Evolutionary conservation across 2,329 filamentous ascomycete genomes (phyloP), one percentile per base, ranked within the genome.

Genomic region (Blastomyces parvus): DNA sequence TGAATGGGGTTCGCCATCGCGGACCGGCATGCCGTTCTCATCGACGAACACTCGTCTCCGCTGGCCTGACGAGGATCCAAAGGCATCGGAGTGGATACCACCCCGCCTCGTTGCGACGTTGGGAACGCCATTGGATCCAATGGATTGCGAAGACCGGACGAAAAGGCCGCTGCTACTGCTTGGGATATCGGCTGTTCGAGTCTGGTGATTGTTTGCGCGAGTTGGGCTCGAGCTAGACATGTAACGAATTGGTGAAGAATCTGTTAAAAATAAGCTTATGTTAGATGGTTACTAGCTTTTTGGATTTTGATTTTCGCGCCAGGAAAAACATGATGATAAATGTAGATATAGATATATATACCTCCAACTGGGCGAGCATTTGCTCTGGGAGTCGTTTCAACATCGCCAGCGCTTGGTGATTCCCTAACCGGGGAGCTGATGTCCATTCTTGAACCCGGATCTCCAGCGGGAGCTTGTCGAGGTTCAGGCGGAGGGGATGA

Each of bases 191-290:
- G 89, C 88, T 67, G 87, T 86, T 60, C 80, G 79, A 59, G 83
- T 81, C 67, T 83, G 78, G 63, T 82, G 76, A 59, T 72, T 77
- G 61, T 79, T 77, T 66, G 79, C 72, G 71, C 85, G 85, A n/a
- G 85, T 86, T 33, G 91, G 90, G 72, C 90, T 96, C 46, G 93
- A 96, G 76, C 91, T 96, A 44, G 91, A 86, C 63, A 90, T 90
- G 74, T 97, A 97, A 74, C 87, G 86, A 68, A 97, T 90, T 1
- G 93, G 93, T 0, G 93, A 97, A 0, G 93, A 97, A 71, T 92
- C 93, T 96, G 68, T 1, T 7, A 9, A 1, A 14, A 30, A 40
- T 25, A 13, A 9, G 22, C 22, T 55, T 22, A 44, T 25, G 5
- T 59, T 50, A 44, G n/a, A 36, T 52, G 40, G 17, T 25, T 17